phyloP scores from a whole-genome alignment of 2,329 filamentous ascomycete genomes.

The Epichloe scottii region DNA sequence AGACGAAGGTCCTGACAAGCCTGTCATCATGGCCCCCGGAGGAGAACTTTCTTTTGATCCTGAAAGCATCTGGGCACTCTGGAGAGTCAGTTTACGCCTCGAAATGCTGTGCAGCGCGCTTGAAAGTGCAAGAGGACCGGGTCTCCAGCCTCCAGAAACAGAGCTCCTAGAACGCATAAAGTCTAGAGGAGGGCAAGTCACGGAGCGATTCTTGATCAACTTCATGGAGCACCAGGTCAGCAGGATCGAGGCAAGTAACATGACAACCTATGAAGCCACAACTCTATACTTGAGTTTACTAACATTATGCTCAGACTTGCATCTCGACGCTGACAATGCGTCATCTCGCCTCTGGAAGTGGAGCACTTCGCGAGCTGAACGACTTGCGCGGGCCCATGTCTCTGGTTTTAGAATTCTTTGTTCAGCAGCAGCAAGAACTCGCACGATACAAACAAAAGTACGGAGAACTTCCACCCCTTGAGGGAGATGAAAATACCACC shows the following conservation, averaged over 20 bases:
- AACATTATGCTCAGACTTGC: conserved; percentile 48
- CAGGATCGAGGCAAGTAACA: conserved; percentile 66
- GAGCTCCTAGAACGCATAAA: conserved; percentile 62
- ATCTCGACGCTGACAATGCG: conserved; percentile 68
- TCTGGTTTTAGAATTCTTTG: conserved; percentile 52
- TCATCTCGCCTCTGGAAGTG: conserved; percentile 62
- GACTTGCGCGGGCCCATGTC: conserved; percentile 69
- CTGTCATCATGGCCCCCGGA: conserved; percentile 48
- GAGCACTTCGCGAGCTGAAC: conserved; percentile 47
- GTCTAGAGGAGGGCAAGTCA: conserved; percentile 65
- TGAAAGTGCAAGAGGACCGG: conserved; percentile 53
- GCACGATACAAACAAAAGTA: conserved; percentile 44
- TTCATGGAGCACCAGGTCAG: conserved; percentile 93
- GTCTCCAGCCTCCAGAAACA: conserved; percentile 68
- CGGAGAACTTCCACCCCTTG: conserved; percentile 25
- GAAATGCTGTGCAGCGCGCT: conserved; percentile 88
- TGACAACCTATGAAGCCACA: background rate
- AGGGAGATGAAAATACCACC: conserved; percentile 13
- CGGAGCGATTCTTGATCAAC: conserved; percentile 75
- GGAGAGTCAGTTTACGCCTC: conserved; percentile 76
- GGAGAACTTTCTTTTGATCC: conserved; percentile 66
- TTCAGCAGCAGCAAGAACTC: conserved; percentile 50
- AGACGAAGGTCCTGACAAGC: conserved; percentile 36
- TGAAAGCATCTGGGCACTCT: conserved; percentile 76
- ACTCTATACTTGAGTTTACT: background rate